Evolutionary conservation across 768 basidiomycete species (phyloP), one percentile per base, ranked within the genome.

Genomic region (Hygrophoropsis aurantiaca): DNA sequence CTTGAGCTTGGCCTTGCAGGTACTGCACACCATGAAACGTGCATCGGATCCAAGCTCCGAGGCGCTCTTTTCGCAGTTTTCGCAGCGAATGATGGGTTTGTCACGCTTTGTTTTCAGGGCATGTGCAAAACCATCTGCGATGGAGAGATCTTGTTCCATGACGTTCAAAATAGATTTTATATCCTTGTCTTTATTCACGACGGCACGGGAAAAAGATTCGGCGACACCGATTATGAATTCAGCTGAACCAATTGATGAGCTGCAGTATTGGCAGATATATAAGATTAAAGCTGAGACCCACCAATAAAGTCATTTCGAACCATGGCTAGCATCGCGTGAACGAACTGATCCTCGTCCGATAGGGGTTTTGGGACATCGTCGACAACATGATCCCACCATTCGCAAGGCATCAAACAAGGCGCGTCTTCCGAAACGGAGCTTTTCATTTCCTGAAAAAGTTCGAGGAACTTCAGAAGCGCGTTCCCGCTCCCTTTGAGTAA

Each of bases 1-100:
- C 13, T 47, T 32, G 6, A 56, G 50, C 36, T 58, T 56, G 20
- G 45, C 2, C 36, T 56, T 60, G 42, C 57, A 58, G 19, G 34
- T 27, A 16, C 58, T 50, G 46, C 58, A 60, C 38, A 56, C n/a
- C 57, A 56, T 58, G 42, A 56, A 60, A 18, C 53, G 56, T n/a
- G 25, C n/a, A 34, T 45, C 35, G 10, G 30, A 39, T 9, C 49
- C 52, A 32, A 56, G 46, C n/a, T 58, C 57, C 20, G 44, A 50
- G 15, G 50, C 49, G 19, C 27, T 56, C 38, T 50, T 56, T 15
- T 49, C 53, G 47, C 56, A 58, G 36, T 51, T 48, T 27, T 57
- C 47, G 40, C 56, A 57, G 38, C 56, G 57, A 8, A 56, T 46
- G 23, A 51, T 18, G 15, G 58, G 52, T 42, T 52, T 56, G 25